These are phyloP conservation scores for Tulasnella sp. DNA, from an alignment of 768 basidiomycete genomes.

Conservation along the genomic window DNA sequence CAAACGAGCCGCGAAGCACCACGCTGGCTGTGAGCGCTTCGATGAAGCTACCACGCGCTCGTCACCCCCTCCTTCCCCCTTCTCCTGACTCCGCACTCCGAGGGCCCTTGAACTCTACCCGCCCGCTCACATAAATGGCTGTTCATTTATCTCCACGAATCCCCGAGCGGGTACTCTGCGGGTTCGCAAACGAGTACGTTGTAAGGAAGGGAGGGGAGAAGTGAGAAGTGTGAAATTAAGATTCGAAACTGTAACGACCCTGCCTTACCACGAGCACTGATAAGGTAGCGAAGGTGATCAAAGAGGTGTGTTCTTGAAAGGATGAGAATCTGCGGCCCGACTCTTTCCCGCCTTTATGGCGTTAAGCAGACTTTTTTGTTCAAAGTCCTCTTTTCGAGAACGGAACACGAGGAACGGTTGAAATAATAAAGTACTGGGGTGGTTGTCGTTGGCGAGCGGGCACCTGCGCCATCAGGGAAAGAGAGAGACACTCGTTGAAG, in stretches of 20 bases:
- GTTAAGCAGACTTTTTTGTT: neutral
- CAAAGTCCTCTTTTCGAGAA: neutral
- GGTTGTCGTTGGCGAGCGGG: neutral
- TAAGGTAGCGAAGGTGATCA: too few relatives aligned
- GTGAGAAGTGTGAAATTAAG: neutral
- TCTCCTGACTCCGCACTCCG: neutral
- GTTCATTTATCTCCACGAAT: neutral
- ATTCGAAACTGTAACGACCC: neutral
- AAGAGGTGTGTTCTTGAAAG: neutral
- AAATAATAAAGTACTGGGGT: constrained; percentile 5
- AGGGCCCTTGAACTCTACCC: neutral
- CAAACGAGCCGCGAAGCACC: neutral
- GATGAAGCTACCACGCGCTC: constrained; percentile 7
- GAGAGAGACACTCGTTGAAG: neutral
- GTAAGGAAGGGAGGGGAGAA: neutral
- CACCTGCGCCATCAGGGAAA: neutral
- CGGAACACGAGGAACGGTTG: neutral
- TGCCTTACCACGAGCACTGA: neutral
- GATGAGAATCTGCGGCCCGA: neutral
- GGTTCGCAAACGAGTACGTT: neutral
- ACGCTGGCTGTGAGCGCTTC: constrained; percentile 9
- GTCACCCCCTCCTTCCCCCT: neutral
- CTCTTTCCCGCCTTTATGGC: constrained; percentile 11
- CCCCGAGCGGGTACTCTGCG: neutral
- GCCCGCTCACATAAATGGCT: neutral